Evolutionary conservation across 2,329 filamentous ascomycete genomes (phyloP).

Genomic region (Pseudocercospora fuligena): DNA sequence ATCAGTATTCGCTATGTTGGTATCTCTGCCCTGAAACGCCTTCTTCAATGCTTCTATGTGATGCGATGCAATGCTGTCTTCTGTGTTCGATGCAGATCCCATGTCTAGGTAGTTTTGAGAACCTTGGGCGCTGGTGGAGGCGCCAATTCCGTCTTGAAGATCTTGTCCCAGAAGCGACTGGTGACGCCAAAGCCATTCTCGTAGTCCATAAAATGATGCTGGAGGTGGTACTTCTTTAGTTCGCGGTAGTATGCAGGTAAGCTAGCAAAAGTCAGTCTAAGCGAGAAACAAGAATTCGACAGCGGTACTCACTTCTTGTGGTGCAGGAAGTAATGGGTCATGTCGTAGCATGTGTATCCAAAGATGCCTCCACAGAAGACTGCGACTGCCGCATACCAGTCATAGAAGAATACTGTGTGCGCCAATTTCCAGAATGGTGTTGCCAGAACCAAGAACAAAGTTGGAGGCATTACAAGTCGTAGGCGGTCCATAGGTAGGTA

Average conservation of each 20-base stretch:
- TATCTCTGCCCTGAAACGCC: conserved; percentile 24
- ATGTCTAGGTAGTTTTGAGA: conserved; percentile 47
- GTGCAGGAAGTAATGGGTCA: conserved; percentile 98
- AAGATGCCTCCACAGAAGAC: conserved; percentile 91
- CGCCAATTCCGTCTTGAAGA: conserved; percentile 87
- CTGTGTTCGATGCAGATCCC: background rate
- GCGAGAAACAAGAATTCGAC: background rate
- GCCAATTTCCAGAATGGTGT: conserved; percentile 92
- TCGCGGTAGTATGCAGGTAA: conserved; percentile 87
- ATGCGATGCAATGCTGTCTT: conserved; percentile 18
- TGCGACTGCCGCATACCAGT: conserved; percentile 80
- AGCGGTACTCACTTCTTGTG: conserved; percentile 73
- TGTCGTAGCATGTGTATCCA: conserved; percentile 93
- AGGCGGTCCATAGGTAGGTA: conserved; percentile 99
- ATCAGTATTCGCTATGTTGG: conserved; percentile 18
- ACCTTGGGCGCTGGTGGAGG: conserved; percentile 54
- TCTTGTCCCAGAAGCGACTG: conserved; percentile 89
- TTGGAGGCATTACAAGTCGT: conserved; percentile 94
- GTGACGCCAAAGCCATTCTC: conserved; percentile 97
- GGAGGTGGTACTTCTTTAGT: conserved; percentile 96
- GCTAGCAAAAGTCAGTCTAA: conserved; percentile 43
- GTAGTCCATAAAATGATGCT: conserved; percentile 97
- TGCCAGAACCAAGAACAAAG: conserved; percentile 81
- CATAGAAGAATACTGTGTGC: conserved; percentile 77
- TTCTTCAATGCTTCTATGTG: conserved; percentile 13